Conservation (phyloP, 345 rosid species). For the Psidium guajava region DNA sequence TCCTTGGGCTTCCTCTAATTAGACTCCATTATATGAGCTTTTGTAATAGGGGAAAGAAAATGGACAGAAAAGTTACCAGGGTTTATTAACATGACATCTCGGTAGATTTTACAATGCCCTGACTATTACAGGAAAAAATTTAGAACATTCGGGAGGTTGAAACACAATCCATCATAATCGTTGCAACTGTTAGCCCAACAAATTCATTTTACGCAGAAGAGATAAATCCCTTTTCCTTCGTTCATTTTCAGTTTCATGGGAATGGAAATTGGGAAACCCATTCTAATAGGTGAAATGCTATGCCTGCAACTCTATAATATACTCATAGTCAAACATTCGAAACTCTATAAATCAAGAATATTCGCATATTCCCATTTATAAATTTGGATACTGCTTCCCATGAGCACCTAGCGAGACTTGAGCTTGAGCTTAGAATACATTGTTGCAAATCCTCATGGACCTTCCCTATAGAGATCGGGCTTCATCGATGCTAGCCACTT, state of each 20-base stretch:
- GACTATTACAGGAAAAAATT: neutral
- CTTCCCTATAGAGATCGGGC: neutral
- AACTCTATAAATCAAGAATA: too few species aligned
- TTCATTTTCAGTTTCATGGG: neutral
- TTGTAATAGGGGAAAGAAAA: neutral
- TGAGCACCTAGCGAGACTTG: too few species aligned
- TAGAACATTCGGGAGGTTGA: neutral
- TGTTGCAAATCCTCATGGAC: too few species aligned
- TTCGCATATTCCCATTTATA: too few species aligned
- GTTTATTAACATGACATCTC: neutral
- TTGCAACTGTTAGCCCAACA: too few species aligned
- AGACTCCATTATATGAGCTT: neutral
- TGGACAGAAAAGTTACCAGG: neutral
- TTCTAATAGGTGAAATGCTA: too few species aligned
- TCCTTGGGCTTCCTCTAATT: neutral
- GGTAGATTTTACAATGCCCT: neutral
- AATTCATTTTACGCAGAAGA: neutral
- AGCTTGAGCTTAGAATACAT: too few species aligned
- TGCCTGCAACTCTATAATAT: too few species aligned
- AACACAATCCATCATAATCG: neutral
- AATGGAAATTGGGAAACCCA: neutral
- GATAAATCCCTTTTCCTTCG: neutral
- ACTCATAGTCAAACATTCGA: too few species aligned
- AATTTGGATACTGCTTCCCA: too few species aligned
- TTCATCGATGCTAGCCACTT: too few species aligned